Percentiles rank a stretch among this genome's conserved stretches.
These are phyloP conservation scores for Marasmius sp. DNA, from an alignment of 1,284 basidiomycete species.

Conservation along the genomic window DNA sequence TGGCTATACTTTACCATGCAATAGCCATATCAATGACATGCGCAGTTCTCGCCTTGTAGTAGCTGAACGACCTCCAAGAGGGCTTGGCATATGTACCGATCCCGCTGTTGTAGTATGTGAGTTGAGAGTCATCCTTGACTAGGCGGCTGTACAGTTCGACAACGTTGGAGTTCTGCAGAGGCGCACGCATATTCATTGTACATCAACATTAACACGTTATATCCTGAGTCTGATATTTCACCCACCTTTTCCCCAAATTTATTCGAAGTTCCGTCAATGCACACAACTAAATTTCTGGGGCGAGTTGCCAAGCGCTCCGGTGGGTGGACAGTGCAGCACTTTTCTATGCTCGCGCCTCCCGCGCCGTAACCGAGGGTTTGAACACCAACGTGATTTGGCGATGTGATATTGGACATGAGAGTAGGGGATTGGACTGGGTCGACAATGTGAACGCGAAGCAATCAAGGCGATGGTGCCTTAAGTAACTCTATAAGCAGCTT, in stretches of 20 bases:
- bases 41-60: constrained; percentile 17
- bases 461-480: too few species aligned
- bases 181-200: neutral
- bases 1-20: constrained; percentile 22
- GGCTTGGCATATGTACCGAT: constrained; percentile 37
- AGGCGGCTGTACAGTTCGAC: constrained; percentile 22
- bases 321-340: too few species aligned
- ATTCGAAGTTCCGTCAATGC: constrained; percentile 26
- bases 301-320: too few species aligned
- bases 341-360: too few species aligned
- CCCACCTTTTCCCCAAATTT: constrained; percentile 20
- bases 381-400: too few species aligned
- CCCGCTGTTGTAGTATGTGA: constrained; percentile 41
- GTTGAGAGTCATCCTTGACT: constrained; percentile 20
- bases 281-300: constrained; percentile 21
- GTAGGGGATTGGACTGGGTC: too few species aligned
- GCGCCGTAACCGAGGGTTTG: too few species aligned
- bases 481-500: too few species aligned
- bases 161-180: constrained; percentile 23
- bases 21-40: constrained; percentile 26
- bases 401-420: too few species aligned
- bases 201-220: neutral
- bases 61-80: constrained; percentile 18
- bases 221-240: too few species aligned
- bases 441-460: too few species aligned